These are phyloP conservation scores for Groenewaldozyma auringiensis DNA, from an alignment of 1,139 yeast genomes.

Conservation along the genomic window DNA sequence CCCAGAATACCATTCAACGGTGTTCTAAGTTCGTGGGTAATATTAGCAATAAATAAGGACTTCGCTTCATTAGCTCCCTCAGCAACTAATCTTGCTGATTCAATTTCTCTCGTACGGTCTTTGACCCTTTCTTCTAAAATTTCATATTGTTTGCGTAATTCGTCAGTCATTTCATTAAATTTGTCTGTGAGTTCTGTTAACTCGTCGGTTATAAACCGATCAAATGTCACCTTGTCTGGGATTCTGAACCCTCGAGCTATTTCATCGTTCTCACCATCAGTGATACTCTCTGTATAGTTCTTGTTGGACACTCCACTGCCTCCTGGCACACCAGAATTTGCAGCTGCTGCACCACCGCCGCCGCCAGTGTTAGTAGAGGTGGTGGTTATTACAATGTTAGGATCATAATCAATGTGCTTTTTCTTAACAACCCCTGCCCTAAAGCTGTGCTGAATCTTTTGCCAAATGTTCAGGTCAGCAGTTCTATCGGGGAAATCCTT, in stretches of 20 bases:
- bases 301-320: neutral
- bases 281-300: neutral
- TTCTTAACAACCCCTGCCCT: neutral
- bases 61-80: constrained; percentile 85
- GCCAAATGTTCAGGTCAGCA: neutral
- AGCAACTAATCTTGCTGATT: constrained; percentile 36
- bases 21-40: constrained; percentile 85
- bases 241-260: constrained; percentile 19
- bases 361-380: neutral
- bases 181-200: constrained; percentile 84
- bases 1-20: constrained; percentile 91
- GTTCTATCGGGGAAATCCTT: neutral
- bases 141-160: constrained; percentile 74
- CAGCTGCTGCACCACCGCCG: neutral
- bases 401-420: neutral
- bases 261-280: neutral
- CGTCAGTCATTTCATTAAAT: constrained; percentile 88
- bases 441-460: neutral
- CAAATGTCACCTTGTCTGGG: constrained; percentile 28
- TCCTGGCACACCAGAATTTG: neutral
- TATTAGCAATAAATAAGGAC: constrained; percentile 87
- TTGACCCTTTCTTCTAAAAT: constrained; percentile 82
- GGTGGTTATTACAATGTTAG: neutral
- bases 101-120: constrained; percentile 79
- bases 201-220: constrained; percentile 57